phyloP scores from a whole-genome alignment of 768 basidiomycete species.

The Termitomyces sp. region DNA sequence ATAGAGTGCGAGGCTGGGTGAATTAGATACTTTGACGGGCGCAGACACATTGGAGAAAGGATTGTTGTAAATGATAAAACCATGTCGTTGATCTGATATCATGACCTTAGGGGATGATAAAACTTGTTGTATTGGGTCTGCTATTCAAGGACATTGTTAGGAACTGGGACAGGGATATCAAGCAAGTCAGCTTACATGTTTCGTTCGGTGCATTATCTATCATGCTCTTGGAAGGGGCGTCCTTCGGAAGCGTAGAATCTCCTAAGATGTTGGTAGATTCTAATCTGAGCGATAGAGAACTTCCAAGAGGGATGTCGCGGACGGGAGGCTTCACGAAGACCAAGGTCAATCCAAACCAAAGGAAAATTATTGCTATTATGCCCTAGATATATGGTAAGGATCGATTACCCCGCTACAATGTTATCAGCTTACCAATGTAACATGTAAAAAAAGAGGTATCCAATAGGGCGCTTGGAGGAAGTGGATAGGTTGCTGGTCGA shows the following conservation, averaged over 20 bases:
- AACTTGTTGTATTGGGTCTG: background rate
- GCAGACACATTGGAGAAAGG: slow-evolving; percentile 2
- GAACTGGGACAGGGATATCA: background rate
- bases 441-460: background rate
- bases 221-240: background rate
- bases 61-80: background rate
- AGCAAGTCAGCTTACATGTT: background rate
- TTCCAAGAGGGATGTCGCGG: background rate
- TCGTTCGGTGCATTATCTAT: background rate
- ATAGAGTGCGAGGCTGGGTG: slow-evolving; percentile 1
- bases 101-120: background rate
- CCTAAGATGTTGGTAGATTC: background rate
- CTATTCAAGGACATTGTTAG: background rate
- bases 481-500: background rate
- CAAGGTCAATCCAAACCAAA: slow-evolving; percentile 1
- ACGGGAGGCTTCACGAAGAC: slow-evolving; percentile 3
- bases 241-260: background rate
- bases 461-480: background rate
- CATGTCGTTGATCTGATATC: too few relatives aligned
- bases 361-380: background rate
- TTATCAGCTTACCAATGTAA: background rate
- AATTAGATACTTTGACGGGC: background rate
- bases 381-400: background rate
- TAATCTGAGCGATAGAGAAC: background rate
- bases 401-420: background rate